Conservation (phyloP, 1,284 basidiomycete genomes). For the Tranzscheliella williamsii region DNA sequence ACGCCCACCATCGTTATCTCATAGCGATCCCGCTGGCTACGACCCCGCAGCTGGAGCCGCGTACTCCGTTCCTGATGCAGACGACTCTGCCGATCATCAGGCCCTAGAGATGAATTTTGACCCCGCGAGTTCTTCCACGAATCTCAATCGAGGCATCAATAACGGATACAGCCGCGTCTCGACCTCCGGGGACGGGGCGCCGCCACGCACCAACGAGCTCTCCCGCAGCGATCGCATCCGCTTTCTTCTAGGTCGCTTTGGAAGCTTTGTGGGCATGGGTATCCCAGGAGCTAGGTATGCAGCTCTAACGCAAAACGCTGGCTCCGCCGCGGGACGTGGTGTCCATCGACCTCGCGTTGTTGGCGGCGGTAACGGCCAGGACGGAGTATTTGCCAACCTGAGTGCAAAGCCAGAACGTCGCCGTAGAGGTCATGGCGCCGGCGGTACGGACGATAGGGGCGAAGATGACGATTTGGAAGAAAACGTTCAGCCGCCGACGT, state of each 20-base stretch:
- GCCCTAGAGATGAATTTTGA: constrained; percentile 30
- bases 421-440: constrained; percentile 16
- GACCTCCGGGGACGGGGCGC: constrained; percentile 9
- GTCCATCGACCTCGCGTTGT: constrained; percentile 31
- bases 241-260: constrained; percentile 50
- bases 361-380: constrained; percentile 82
- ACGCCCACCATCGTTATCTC: constrained; percentile 13
- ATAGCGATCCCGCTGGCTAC: constrained; percentile 11
- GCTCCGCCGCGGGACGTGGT: constrained; percentile 1
- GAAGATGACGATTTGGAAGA: constrained; percentile 68
- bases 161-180: constrained; percentile 27
- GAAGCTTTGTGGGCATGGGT: constrained; percentile 55
- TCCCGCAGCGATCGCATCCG: constrained; percentile 39
- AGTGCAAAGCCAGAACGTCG: constrained; percentile 77
- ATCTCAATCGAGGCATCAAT: constrained; percentile 5
- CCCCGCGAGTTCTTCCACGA: too few species aligned
- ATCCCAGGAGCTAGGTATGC: constrained; percentile 56
- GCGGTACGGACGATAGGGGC: constrained; percentile 64
- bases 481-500: constrained; percentile 70
- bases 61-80: constrained; percentile 1
- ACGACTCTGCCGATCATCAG: constrained; percentile 7
- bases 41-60: too few species aligned
- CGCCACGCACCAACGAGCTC: not conserved
- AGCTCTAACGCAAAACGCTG: constrained; percentile 20
- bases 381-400: constrained; percentile 95